Evolutionary conservation across 2,329 filamentous ascomycete species (phyloP), one percentile per base, ranked within the genome.

Genomic region (Aurifilum marmelostoma): DNA sequence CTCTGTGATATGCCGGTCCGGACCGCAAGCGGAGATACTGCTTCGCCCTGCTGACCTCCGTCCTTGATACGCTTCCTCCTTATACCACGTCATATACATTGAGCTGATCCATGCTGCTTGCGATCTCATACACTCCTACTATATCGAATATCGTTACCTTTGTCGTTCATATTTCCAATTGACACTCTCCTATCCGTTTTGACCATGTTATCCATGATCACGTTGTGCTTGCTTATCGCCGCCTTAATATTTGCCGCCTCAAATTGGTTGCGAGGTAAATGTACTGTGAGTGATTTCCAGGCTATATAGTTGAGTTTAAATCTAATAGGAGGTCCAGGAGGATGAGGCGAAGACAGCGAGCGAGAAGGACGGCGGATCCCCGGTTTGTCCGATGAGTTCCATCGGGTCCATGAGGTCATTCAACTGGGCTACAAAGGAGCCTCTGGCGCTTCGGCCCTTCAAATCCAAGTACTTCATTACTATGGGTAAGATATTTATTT

Each of bases 391-490:
- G 7, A 68, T 70, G 69, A 66, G 63, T 41, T 54, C 61, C 27
- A 73, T 79, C 59, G 71, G 76, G 39, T 73, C 80, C 0, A 69
- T 79, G 1, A 52, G 71, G 0, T 72, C 75, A 5, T 82, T 83
- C 67, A 76, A 83, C 70, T 84, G 83, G 80, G 74, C 78, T 50
- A 69, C 73, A 1, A 77, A 76, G 1, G 75, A 78, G 11, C 83
- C 83, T 0, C 70, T 74, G 3, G 77, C 79, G 50, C 78, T 83
- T 47, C 78, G 84, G 2, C 84, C 83, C 0, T 87, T 85, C 74
- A 86, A 85, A 74, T 80, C 83, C 0, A 80, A 80, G 2, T 87
- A 85, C 72, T 78, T 87, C 72, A 86, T 87, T 69, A 85, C 83
- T 0, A 87, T 88, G 84, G 85, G 85, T 83, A 73, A 41, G 43